Conservation (phyloP, 257 asterid genomes). For the Linderniella brevidens region DNA sequence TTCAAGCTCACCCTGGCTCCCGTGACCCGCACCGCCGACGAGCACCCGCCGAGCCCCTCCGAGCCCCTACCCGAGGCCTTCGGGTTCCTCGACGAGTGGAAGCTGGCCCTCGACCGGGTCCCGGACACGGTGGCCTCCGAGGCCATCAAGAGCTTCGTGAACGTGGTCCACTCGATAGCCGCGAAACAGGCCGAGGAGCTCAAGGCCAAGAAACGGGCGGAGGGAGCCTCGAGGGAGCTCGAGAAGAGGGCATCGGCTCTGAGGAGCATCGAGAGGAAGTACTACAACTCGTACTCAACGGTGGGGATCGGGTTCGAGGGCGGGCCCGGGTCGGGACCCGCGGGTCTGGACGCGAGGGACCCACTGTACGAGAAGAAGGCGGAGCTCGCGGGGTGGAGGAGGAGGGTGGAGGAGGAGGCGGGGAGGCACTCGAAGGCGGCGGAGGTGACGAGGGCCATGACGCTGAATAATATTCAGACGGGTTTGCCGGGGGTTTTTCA, state of each 20-base stretch:
- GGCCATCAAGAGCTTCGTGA: slow-evolving; percentile 89
- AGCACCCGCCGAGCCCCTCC: slow-evolving; percentile 20
- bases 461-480: slow-evolving; percentile 79
- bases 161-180: slow-evolving; percentile 67
- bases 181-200: slow-evolving; percentile 70
- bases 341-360: slow-evolving; percentile 64
- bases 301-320: slow-evolving; percentile 60
- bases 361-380: slow-evolving; percentile 81
- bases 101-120: slow-evolving; percentile 66
- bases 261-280: slow-evolving; percentile 75
- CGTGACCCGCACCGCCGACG: slow-evolving; percentile 11
- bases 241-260: slow-evolving; percentile 75
- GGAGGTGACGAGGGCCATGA: slow-evolving; percentile 88
- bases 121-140: slow-evolving; percentile 96
- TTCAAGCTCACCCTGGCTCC: slow-evolving; percentile 73
- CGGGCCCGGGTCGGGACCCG: slow-evolving; percentile 42
- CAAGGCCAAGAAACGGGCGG: slow-evolving; percentile 66
- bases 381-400: slow-evolving; percentile 66
- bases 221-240: slow-evolving; percentile 63
- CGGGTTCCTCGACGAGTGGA: slow-evolving; percentile 82
- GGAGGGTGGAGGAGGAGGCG: slow-evolving; percentile 95
- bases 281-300: slow-evolving; percentile 66
- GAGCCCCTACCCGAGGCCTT: slow-evolving; percentile 31
- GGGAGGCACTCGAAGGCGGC: slow-evolving; percentile 60
- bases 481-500: slow-evolving; percentile 96